Base-by-base conservation (phyloP, 1,284 basidiomycete genomes). In the Sutorius eximius region DNA sequence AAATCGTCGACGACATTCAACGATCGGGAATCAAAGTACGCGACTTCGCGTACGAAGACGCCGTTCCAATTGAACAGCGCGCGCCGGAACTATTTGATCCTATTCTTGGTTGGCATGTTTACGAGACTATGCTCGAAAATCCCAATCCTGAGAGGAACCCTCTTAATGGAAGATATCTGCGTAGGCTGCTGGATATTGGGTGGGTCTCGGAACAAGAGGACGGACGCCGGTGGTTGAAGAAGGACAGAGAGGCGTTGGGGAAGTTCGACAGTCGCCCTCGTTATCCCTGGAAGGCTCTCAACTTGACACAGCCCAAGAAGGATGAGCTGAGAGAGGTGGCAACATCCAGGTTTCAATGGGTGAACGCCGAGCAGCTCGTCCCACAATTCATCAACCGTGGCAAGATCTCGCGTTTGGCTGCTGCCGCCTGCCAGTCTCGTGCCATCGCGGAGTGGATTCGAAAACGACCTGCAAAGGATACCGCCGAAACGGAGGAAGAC, bases 141-240 rank as follows among this genome's bases (percentile, higher is more conserved):
- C 60, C 67, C 0, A 71, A 72, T 34, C 64, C 60, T 0, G 57
- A 64, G 33, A 72, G 71, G 37, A 56, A 22, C 38, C 11, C 77
- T 5, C 69, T 82, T 27, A 59, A 71, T 1, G 82, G 80, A 7
- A 78, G 75, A 59, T 63, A 70, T 15, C 64, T 83, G 10, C 74
- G 77, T 15, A 72, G 80, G 41, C 69, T 85, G 10, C 62, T 83
- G 9, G 72, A 76, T 40, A 62, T 79, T 11, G 73, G 75, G 13
- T 83, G 81, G 78, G 67, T 85, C 13, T 72, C 71, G 10, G 59
- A 67, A 50, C 69, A 69, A 37, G 77, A 79, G 45, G 74, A 77
- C 9, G 53, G 70, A 27, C 59, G 58, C 34, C 67, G 78, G 32
- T 79, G 78, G 63, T 59, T 66, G 16, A 53, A 61, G 13, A 74